Percentiles rank a stretch among this genome's conserved stretches.
phyloP scores from a whole-genome alignment of 108 stramenopile genomes.

The Conticribra guillardii region DNA sequence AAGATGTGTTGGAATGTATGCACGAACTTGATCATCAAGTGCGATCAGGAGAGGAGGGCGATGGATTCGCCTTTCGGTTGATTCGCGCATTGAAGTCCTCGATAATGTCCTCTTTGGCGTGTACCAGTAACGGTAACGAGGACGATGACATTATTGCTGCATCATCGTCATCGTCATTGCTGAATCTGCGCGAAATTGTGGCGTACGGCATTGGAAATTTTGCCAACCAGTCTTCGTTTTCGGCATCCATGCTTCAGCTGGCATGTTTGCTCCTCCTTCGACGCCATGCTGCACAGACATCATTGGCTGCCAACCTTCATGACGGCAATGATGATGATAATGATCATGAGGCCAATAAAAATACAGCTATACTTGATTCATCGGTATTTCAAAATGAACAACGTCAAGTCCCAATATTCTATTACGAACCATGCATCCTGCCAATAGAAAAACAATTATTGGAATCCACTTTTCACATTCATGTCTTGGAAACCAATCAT shows the following conservation, averaged over 20 bases:
- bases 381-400: slow-evolving; percentile 42
- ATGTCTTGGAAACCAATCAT: slow-evolving; percentile 37
- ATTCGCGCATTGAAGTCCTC: no score
- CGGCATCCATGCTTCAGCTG: slow-evolving; percentile 50
- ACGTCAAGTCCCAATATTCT: slow-evolving; percentile 36
- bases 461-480: slow-evolving; percentile 32
- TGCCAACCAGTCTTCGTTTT: slow-evolving; percentile 10
- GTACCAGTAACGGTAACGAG: no score
- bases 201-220: slow-evolving; percentile 59
- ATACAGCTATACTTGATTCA: not conserved
- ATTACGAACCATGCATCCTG: slow-evolving; percentile 54
- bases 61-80: no score
- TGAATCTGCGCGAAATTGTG: slow-evolving; percentile 45
- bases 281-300: slow-evolving; percentile 6
- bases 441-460: slow-evolving; percentile 35
- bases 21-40: no score
- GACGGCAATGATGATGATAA: not conserved
- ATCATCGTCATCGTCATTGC: no score
- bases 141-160: no score
- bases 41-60: no score
- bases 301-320: not conserved
- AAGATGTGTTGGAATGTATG: no score
- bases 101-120: no score
- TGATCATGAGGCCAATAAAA: not conserved
- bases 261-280: slow-evolving; percentile 44